These are phyloP conservation scores for Moricandia moricandioides DNA, from an alignment of 345 rosid species.

Conservation along the genomic window DNA sequence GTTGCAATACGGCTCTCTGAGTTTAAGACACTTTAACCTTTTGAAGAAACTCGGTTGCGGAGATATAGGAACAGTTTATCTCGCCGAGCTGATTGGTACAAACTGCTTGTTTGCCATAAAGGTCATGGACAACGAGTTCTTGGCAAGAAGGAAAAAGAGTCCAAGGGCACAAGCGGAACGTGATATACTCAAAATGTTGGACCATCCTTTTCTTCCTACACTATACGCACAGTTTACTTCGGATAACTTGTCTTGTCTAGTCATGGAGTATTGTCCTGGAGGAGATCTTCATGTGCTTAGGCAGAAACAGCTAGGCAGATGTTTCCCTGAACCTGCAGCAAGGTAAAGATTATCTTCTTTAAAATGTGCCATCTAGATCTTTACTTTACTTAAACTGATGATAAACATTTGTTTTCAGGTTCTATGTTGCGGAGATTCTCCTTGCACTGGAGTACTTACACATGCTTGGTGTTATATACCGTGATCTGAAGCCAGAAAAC, in stretches of 20 bases:
- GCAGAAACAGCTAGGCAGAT: background rate
- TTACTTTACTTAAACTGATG: background rate
- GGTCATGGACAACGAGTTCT: background rate
- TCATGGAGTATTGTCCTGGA: background rate
- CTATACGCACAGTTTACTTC: background rate
- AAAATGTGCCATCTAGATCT: too few species aligned
- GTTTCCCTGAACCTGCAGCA: slow-evolving; percentile 3
- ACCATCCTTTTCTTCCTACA: background rate
- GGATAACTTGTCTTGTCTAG: background rate
- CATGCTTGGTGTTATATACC: background rate
- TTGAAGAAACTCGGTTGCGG: background rate
- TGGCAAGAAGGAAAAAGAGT: background rate
- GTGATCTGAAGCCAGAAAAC: background rate
- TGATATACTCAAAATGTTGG: background rate
- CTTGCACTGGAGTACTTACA: background rate
- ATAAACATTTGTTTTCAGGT: background rate
- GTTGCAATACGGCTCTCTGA: background rate
- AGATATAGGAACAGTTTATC: background rate
- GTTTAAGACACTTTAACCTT: background rate
- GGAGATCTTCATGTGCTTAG: background rate
- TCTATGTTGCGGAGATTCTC: background rate
- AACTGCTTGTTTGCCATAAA: background rate
- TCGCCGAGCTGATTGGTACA: background rate
- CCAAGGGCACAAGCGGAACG: background rate
- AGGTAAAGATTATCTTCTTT: background rate